Conservation (phyloP, 768 basidiomycete genomes). For the Ramaria sp. region DNA sequence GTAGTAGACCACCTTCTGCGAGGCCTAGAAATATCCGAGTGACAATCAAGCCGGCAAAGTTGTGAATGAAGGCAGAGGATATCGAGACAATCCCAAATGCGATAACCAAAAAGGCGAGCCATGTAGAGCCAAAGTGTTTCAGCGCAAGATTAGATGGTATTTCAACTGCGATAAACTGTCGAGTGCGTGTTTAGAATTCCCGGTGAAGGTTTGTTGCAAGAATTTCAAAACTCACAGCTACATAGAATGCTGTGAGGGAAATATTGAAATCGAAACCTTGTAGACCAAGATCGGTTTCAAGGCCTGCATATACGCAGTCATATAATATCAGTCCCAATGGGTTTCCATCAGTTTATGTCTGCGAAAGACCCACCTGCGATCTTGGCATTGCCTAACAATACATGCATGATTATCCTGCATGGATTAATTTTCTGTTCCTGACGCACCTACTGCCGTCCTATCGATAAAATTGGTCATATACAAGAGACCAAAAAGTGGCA, state of each 20-base stretch:
- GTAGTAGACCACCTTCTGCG: constrained; percentile 32
- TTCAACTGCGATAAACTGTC: constrained; percentile 27
- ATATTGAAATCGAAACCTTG: constrained; percentile 30
- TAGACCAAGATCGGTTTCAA: constrained; percentile 32
- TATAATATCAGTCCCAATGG: not conserved
- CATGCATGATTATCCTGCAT: not conserved
- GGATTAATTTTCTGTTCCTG: no score
- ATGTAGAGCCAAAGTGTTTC: constrained; percentile 30
- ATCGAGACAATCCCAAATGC: constrained; percentile 28
- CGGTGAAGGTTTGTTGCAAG: no score
- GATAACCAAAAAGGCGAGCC: constrained; percentile 27
- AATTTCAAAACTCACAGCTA: constrained; percentile 19
- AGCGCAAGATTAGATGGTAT: constrained; percentile 32
- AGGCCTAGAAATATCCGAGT: constrained; percentile 31
- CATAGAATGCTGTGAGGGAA: constrained; percentile 31
- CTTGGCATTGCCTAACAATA: constrained; percentile 20
- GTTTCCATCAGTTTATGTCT: not conserved
- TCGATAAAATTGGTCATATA: constrained; percentile 31
- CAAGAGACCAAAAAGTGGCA: constrained; percentile 30
- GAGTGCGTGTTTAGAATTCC: not conserved
- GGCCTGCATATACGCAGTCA: constrained; percentile 12
- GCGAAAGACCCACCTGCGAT: constrained; percentile 19
- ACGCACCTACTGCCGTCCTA: constrained; percentile 3
- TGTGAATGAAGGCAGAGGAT: constrained; percentile 28
- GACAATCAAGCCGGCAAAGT: constrained; percentile 23